Evolutionary conservation across 2,329 filamentous ascomycete genomes (phyloP).

Genomic region (Aspergillus caelatus): DNA sequence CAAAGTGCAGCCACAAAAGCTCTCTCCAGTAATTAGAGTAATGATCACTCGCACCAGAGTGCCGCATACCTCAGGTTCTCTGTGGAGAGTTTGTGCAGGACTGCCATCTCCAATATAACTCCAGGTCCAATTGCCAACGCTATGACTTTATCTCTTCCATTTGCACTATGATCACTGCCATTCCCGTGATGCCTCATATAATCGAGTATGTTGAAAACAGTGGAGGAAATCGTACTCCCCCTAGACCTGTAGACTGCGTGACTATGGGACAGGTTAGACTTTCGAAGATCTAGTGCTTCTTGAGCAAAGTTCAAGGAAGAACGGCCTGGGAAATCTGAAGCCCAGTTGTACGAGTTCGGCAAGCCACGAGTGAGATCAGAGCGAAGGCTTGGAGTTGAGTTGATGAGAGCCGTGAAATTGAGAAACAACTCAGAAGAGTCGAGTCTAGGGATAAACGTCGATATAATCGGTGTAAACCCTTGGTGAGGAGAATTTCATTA

Average conservation of each 20-base stretch:
- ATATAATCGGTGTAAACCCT: neutral
- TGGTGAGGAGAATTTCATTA: neutral
- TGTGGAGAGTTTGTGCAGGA: neutral
- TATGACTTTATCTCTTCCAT: neutral
- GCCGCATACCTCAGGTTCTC: neutral
- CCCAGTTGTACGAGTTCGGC: neutral
- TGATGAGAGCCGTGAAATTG: neutral
- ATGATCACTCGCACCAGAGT: neutral
- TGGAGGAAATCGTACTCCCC: neutral
- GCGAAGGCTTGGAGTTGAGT: neutral
- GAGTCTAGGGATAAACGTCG: neutral
- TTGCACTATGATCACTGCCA: too few species aligned
- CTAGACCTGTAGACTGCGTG: neutral
- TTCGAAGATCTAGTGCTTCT: neutral
- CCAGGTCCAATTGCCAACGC: neutral
- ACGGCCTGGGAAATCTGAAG: neutral
- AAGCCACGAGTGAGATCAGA: neutral
- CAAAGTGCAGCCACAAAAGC: neutral
- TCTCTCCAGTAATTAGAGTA: neutral
- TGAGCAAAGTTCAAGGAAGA: neutral
- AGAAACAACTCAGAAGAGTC: neutral
- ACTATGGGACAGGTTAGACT: neutral
- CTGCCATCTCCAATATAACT: neutral
- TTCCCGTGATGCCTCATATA: neutral
- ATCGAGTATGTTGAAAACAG: neutral